A percentile compares a stretch with the other conserved stretches of the same genome.
Conservation (phyloP, 1,139 yeast species). For the Taphrina flavorubra region DNA sequence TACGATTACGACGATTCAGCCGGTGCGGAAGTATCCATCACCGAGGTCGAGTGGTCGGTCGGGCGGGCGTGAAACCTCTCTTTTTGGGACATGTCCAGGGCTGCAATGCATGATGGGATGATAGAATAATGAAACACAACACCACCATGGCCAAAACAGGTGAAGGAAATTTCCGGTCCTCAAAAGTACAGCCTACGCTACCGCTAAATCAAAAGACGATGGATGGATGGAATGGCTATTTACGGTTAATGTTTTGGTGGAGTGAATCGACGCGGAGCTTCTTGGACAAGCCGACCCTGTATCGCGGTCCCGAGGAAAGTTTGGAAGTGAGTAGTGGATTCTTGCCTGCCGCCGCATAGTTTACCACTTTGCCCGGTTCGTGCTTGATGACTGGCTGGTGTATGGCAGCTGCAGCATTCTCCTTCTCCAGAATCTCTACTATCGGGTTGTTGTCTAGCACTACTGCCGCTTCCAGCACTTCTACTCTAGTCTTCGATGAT, state of each 20-base stretch:
- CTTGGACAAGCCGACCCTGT: slow-evolving; percentile 45
- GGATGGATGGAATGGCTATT: slow-evolving; percentile 19
- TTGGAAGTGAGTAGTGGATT: neutral
- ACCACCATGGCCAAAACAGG: too few species aligned
- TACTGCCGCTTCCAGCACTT: slow-evolving; percentile 2
- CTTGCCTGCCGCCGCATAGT: slow-evolving; percentile 24
- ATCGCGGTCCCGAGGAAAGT: slow-evolving; percentile 19
- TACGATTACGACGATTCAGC: slow-evolving; percentile 92
- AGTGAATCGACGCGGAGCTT: slow-evolving; percentile 45
- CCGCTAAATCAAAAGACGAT: neutral
- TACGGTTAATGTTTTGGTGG: slow-evolving; percentile 45
- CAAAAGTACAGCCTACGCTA: slow-evolving; percentile 2
- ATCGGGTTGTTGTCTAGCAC: neutral
- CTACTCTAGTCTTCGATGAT: neutral
- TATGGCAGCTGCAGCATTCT: neutral
- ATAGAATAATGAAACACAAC: too few species aligned
- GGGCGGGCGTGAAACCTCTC: slow-evolving; percentile 35
- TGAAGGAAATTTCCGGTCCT: too few species aligned
- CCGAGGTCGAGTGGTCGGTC: slow-evolving; percentile 70
- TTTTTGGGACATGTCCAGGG: too few species aligned
- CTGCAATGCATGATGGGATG: neutral
- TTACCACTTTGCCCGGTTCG: slow-evolving; percentile 18
- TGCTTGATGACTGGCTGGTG: slow-evolving; percentile 10
- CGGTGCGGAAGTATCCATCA: slow-evolving; percentile 77
- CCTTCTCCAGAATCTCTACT: neutral